phyloP scores from a whole-genome alignment of 768 basidiomycete species.

The Fistulinella prunicolor region DNA sequence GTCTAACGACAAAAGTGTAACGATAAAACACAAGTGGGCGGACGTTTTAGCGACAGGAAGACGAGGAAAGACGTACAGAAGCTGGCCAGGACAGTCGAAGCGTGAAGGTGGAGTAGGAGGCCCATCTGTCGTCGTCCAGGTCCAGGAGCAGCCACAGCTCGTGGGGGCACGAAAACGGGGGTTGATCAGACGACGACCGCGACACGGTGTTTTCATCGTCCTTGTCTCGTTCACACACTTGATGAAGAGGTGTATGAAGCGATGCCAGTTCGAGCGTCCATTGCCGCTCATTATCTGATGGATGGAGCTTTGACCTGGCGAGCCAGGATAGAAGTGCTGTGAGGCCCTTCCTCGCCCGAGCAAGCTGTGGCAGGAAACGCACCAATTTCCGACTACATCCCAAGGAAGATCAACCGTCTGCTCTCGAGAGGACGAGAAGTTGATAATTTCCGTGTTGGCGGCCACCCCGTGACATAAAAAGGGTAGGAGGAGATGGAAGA shows the following conservation, averaged over 20 bases:
- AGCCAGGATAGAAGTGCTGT: neutral
- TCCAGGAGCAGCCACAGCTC: conserved; percentile 50
- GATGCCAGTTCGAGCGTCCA: conserved; percentile 43
- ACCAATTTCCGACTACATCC: conserved; percentile 29
- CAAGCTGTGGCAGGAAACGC: conserved; percentile 18
- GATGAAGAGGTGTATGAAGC: conserved; percentile 34
- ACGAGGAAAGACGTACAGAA: conserved; percentile 41
- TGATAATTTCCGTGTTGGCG: conserved; percentile 68
- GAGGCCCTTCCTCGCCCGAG: conserved; percentile 5
- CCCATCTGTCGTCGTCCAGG: conserved; percentile 42
- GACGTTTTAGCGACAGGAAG: neutral
- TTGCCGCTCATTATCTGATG: conserved; percentile 31
- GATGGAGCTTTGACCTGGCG: conserved; percentile 40
- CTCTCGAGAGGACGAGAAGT: conserved; percentile 41
- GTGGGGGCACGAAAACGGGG: conserved; percentile 34
- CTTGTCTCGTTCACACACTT: conserved; percentile 36
- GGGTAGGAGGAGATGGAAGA: conserved; percentile 10
- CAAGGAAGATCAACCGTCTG: conserved; percentile 14
- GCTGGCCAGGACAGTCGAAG: conserved; percentile 57
- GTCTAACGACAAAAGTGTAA: conserved; percentile 27
- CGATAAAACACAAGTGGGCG: no score
- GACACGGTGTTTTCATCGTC: conserved; percentile 1
- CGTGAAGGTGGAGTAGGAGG: conserved; percentile 43
- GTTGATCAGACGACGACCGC: neutral
- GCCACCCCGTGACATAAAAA: conserved; percentile 28